Evolutionary conservation across 345 rosid genomes (phyloP), one percentile per base, ranked within the genome.

Genomic region (Rhodamnia argentea): DNA sequence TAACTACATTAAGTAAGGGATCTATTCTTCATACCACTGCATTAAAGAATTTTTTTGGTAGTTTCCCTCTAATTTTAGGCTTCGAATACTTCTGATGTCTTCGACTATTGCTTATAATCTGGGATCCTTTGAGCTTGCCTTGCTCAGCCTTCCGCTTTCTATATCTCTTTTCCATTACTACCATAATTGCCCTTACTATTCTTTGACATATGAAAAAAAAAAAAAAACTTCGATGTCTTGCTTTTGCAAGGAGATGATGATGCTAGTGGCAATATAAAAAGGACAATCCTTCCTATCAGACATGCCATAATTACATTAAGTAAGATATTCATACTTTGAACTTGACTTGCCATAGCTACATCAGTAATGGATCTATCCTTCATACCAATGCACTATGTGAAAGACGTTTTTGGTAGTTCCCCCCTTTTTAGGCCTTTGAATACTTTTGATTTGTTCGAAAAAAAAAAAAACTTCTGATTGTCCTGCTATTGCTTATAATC

Each of bases 241-340:
- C 70, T 16, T 58, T 58, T 58, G 64, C 16, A 59, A 12, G 15
- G 64, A 15, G 4, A 12, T 2, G 62, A 26, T 60, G 37, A 60
- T 14, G 40, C 40, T 13, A 27, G 40, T 60, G 74, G 0, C 40
- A 27, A 60, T 5, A 1, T 27, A 27, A 60, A 60, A 60, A 60
- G 37, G 37, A n/a, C 0, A 13, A 60, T 62, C 7, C 0, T 27
- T 1, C 2, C 10, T 7, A 27, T 5, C 40, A 27, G 7, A 62
- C 40, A 60, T 0, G 37, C 1, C 1, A 29, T n/a, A 7, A n/a
- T 9, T n/a, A 7, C 29, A 10, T 13, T 13, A n/a, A 60, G 74
- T 27, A 60, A n/a, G 74, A 1, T 0, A 52, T 52, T 52, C 14
- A 5, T 52, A 6, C 18, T 52, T 15, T 7, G 3, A 1, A 53